phyloP scores from a whole-genome alignment of 352 stramenopile genomes.

The Pythium insidiosum region DNA sequence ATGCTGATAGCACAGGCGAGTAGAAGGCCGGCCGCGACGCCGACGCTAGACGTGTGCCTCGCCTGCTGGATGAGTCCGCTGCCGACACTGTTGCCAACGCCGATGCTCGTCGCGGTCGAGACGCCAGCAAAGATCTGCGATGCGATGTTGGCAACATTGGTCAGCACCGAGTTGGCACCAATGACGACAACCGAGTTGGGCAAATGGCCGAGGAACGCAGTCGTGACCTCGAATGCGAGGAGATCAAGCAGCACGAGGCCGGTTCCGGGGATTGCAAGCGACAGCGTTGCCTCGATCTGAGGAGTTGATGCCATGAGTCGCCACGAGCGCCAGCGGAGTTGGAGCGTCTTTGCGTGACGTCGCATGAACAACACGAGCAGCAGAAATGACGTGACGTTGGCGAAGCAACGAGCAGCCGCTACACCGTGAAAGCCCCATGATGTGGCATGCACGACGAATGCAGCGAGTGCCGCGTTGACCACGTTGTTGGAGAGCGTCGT shows the following conservation, averaged over 20 bases:
- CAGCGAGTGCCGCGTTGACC: slow-evolving; percentile 63
- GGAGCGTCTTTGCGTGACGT: not conserved
- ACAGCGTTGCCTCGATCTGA: slow-evolving; percentile 24
- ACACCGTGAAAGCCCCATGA: slow-evolving; percentile 67
- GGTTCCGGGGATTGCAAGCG: slow-evolving; percentile 31
- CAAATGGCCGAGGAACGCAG: slow-evolving; percentile 41
- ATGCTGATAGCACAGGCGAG: slow-evolving; percentile 20
- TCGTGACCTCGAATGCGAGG: slow-evolving; percentile 72
- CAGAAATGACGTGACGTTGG: not conserved
- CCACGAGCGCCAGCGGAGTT: not conserved
- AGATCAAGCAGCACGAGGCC: slow-evolving; percentile 30
- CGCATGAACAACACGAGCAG: not conserved
- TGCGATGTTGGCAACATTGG: slow-evolving; percentile 11
- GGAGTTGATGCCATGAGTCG: slow-evolving; percentile 6
- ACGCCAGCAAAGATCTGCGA: slow-evolving; percentile 2
- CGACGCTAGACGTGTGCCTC: not conserved
- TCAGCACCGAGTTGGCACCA: not conserved
- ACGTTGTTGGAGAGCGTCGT: too few relatives aligned
- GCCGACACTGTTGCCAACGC: not conserved
- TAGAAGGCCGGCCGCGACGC: slow-evolving; percentile 23
- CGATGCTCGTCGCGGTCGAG: not conserved
- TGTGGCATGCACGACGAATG: slow-evolving; percentile 78
- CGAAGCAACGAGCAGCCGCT: slow-evolving; percentile 44
- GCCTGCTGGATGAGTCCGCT: not conserved
- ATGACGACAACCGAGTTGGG: slow-evolving; percentile 44